A percentile compares a stretch with the other conserved stretches of the same genome.
Conservation (phyloP, 257 asterid genomes). For the Solanum tarijense region DNA sequence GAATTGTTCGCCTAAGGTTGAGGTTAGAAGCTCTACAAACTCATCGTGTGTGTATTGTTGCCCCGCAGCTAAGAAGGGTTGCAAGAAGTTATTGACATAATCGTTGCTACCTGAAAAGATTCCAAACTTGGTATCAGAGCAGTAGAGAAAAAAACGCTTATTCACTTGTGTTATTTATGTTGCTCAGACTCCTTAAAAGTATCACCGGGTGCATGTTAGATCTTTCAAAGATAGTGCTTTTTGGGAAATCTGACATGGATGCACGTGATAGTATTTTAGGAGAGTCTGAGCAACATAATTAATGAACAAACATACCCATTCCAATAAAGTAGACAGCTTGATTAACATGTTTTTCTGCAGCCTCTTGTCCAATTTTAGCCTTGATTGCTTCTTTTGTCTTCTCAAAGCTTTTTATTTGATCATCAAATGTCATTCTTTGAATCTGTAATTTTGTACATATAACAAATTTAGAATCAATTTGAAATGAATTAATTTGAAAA, state of each 20-base stretch:
- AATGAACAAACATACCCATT: constrained; percentile 23
- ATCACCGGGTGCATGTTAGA: neutral
- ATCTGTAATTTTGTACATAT: constrained; percentile 17
- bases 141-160: neutral
- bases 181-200: neutral
- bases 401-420: constrained; percentile 48
- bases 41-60: constrained; percentile 65
- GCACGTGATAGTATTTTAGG: fast-evolving
- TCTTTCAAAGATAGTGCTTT: fast-evolving
- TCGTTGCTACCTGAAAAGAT: constrained; percentile 65
- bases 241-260: fast-evolving
- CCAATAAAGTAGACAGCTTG: constrained; percentile 59
- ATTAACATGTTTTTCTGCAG: constrained; percentile 44
- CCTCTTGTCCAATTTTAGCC: constrained; percentile 49
- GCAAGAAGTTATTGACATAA: constrained; percentile 74
- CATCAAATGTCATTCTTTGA: constrained; percentile 61
- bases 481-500: neutral
- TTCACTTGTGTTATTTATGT: neutral
- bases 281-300: neutral
- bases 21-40: constrained; percentile 37
- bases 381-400: constrained; percentile 39
- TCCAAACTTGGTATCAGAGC: neutral
- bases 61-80: constrained; percentile 55
- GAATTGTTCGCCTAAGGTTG: constrained; percentile 53
- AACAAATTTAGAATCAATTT: neutral